A percentile compares a stretch with the other conserved stretches of the same genome.
phyloP scores from a whole-genome alignment of 345 rosid genomes.

The Hevea brasiliensis region DNA sequence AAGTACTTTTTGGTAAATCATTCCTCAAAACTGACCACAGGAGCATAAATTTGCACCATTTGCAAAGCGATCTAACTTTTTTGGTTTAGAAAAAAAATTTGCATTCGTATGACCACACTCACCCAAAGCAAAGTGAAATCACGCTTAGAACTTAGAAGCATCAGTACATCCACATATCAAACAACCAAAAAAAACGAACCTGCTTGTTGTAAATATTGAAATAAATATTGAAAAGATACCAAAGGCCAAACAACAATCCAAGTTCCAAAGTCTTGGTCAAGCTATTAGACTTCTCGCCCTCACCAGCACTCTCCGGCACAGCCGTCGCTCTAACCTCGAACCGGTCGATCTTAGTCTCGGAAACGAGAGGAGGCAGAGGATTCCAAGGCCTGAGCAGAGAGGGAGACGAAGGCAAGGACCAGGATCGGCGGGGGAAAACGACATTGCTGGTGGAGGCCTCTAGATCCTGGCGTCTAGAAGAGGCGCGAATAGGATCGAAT shows the following conservation, averaged over 20 bases:
- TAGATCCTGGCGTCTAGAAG: constrained; percentile 37
- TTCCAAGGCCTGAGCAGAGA: constrained; percentile 60
- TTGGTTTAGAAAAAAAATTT: neutral
- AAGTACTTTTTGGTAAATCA: neutral
- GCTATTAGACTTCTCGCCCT: constrained; percentile 43
- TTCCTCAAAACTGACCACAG: neutral
- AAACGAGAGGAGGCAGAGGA: constrained; percentile 38
- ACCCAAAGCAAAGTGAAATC: neutral
- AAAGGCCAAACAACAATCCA: constrained; percentile 74
- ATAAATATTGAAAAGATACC: constrained; percentile 95
- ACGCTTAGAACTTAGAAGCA: neutral
- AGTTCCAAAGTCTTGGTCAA: constrained; percentile 55
- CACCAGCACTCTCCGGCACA: constrained; percentile 58
- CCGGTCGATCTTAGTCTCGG: constrained; percentile 28
- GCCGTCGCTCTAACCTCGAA: constrained; percentile 58
- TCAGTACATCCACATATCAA: neutral
- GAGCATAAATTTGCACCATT: neutral
- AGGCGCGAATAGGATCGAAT: constrained; percentile 40
- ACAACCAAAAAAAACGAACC: constrained; percentile 41
- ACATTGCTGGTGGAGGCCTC: constrained; percentile 36
- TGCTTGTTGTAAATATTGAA: constrained; percentile 99
- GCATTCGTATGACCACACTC: neutral
- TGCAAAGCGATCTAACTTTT: neutral
- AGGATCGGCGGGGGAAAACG: constrained; percentile 61
- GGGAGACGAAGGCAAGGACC: constrained; percentile 45